These are phyloP conservation scores for Parietichytrium sp. DNA, from an alignment of 108 stramenopile species.

Conservation along the genomic window DNA sequence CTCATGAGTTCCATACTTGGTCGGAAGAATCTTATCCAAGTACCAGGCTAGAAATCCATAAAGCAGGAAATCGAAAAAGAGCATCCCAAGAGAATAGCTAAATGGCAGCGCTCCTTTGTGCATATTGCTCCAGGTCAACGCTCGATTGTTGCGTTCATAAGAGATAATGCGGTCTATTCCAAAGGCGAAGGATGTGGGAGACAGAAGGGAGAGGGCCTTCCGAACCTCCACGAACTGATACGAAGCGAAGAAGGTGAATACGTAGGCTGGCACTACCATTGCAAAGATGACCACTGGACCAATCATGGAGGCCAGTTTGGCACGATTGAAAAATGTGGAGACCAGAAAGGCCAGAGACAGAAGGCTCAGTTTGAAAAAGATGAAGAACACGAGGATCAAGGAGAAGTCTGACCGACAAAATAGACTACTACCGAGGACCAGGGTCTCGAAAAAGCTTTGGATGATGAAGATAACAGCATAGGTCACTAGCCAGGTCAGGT, in stretches of 20 bases:
- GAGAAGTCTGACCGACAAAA: constrained; percentile 42
- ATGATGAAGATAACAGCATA: constrained; percentile 73
- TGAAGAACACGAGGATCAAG: constrained; percentile 65
- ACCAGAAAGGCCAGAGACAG: constrained; percentile 48
- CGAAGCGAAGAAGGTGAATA: constrained; percentile 57
- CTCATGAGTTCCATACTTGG: constrained; percentile 50
- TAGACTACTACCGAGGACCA: constrained; percentile 39
- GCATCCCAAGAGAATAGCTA: constrained; percentile 47
- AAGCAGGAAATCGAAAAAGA: constrained; percentile 49
- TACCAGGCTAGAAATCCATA: constrained; percentile 62
- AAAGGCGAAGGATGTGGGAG: constrained; percentile 60
- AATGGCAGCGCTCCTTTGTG: constrained; percentile 40
- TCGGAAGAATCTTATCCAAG: constrained; percentile 55
- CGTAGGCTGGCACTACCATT: constrained; percentile 65
- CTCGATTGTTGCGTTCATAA: constrained; percentile 58
- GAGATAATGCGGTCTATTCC: constrained; percentile 58
- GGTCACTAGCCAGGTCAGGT: constrained; percentile 65
- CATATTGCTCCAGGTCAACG: constrained; percentile 49
- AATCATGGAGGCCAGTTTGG: constrained; percentile 63
- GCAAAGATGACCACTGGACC: constrained; percentile 66
- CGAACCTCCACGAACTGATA: constrained; percentile 40
- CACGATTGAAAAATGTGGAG: constrained; percentile 56
- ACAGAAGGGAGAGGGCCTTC: constrained; percentile 58
- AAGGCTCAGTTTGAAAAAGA: constrained; percentile 37
- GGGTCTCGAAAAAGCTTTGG: neutral